Base-by-base conservation (phyloP, 371 early-diverging fungal genomes). In the Mortierella sp. region DNA sequence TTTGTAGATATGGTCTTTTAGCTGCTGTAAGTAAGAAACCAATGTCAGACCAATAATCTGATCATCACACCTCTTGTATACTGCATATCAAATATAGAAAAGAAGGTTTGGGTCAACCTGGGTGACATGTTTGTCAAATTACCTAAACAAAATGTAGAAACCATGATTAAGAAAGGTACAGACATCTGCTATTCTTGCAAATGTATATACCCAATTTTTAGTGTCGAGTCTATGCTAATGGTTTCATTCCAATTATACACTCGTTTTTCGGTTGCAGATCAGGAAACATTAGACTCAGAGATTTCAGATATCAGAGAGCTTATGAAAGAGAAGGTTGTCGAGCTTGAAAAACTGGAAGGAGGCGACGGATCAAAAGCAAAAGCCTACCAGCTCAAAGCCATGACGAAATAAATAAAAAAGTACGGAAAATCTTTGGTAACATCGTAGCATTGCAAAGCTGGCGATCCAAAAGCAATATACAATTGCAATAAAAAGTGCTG, bases 91-190 rank as follows among this genome's bases (percentile, higher is more conserved):
- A 10, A 35, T 4, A 77, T 70, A 87, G 90, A 88, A n/a, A 87
- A 88, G 47, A 93, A 93, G 63, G 64, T 84, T 26, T 93, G 93
- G 93, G 79, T 91, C 52, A 87, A 88, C 64, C 70, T 90, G 39
- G 92, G 93, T 8, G 90, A 93, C 30, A 85, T 92, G 87, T 93
- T 93, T 77, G 72, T 93, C 40, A 87, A 87, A 54, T 64, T 93
- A 68, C 83, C 83, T 14, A 75, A 81, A 45, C 35, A 62, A 11
- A 76, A 73, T 32, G 70, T 76, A 37, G 76, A 72, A 43, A 70
- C 73, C 35, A 81, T 81, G 76, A 75, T 81, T 39, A 81, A 70
- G 73, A 75, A 75, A 81, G 83, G 83, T 76, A 75, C 24, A 28
- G 24, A 20, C 3, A 26, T 43, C 14, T 14, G 30, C 30, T 30